A percentile compares a stretch with the other conserved stretches of the same genome.
phyloP scores from a whole-genome alignment of 2,329 filamentous ascomycete species.

The Aspergillus versicolor region DNA sequence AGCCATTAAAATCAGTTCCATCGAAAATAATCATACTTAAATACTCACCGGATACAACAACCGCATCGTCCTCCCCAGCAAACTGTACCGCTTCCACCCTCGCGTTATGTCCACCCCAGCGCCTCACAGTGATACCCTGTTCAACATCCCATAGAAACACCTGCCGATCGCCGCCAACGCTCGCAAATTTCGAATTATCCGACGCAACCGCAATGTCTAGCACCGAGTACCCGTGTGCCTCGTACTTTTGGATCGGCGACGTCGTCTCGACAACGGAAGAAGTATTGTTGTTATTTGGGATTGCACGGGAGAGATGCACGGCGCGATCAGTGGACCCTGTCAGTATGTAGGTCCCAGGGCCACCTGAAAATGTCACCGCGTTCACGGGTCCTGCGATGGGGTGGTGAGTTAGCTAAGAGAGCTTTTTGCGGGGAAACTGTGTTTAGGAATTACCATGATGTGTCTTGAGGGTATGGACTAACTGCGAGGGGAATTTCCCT shows the following conservation, averaged over 20 bases:
- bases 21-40: neutral
- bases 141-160: slow-evolving; percentile 96
- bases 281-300: slow-evolving; percentile 41
- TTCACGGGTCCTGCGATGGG: slow-evolving; percentile 63
- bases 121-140: slow-evolving; percentile 71
- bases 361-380: slow-evolving; percentile 69
- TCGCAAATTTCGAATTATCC: slow-evolving; percentile 83
- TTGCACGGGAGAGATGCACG: slow-evolving; percentile 77
- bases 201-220: slow-evolving; percentile 70
- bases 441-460: slow-evolving; percentile 38
- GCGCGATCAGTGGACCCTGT: slow-evolving; percentile 82
- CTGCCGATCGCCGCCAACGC: slow-evolving; percentile 82
- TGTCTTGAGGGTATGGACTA: slow-evolving; percentile 45
- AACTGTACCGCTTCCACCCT: slow-evolving; percentile 78
- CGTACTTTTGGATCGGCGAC: slow-evolving; percentile 79
- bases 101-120: slow-evolving; percentile 70
- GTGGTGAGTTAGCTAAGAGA: neutral
- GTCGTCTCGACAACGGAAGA: slow-evolving; percentile 33
- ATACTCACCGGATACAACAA: slow-evolving; percentile 62
- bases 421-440: neutral
- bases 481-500: slow-evolving; percentile 38
- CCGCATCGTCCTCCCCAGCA: slow-evolving; percentile 70
- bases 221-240: slow-evolving; percentile 88
- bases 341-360: slow-evolving; percentile 73
- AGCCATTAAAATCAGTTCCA: neutral